Evolutionary conservation across 768 basidiomycete species (phyloP), one percentile per base, ranked within the genome.

Genomic region (Hortiboletus flavorubellus): DNA sequence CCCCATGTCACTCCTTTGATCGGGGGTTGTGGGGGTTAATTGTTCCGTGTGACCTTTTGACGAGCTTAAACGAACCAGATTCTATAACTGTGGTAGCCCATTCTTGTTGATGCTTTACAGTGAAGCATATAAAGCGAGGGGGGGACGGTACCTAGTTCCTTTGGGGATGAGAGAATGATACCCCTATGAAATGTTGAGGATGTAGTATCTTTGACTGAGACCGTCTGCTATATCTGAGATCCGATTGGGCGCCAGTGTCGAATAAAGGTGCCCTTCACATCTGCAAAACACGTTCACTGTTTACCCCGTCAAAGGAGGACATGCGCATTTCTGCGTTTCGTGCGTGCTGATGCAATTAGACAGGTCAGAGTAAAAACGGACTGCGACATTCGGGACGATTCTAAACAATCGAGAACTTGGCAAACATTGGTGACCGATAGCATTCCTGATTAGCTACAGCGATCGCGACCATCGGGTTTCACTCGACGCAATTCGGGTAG

Each of bases 371-470:
- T 31, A 4, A 23, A 52, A 51, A 50, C 9, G 16, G 51, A 31
- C 23, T 18, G n/a, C 15, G 44, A 34, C 16, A n/a, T n/a, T n/a
- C n/a, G n/a, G n/a, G n/a, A n/a, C n/a, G n/a, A 8, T 5, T 15
- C 4, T 15, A 14, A 35, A 29, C 31, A 26, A 14, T 18, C 10
- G 23, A 26, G 34, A 16, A 35, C n/a, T 26, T 12, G 3, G 34
- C n/a, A 14, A 37, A 15, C 30, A 35, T 34, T 18, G 60, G 67
- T 33, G 54, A 37, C n/a, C n/a, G 46, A 50, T 70, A 64, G 3
- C 60, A 58, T 9, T 62, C 52, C 38, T 55, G 11, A 61, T 60
- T 42, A 35, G 7, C 56, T 59, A 10, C n/a, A n/a, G n/a, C n/a
- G n/a, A n/a, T n/a, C n/a, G n/a, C 55, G 43, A 33, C 56, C 62